Evolutionary conservation across 768 basidiomycete genomes (phyloP), one percentile per base, ranked within the genome.

Genomic region (Fomitopsis pulvina): DNA sequence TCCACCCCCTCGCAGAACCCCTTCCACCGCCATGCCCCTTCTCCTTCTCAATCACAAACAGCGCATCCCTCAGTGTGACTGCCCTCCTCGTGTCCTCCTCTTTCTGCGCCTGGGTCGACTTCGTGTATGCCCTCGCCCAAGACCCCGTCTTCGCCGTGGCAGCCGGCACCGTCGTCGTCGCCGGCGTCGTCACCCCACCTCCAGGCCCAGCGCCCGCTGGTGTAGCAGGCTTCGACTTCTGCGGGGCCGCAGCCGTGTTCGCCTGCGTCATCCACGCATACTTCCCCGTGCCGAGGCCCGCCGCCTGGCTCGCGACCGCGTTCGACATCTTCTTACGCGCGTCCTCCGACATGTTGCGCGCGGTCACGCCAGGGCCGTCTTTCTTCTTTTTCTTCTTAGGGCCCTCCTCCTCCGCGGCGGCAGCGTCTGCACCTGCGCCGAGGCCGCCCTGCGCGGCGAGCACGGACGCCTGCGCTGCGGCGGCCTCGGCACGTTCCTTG

Each of bases 271-370:
- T 90, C 92, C 92, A 94, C 14, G 87, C 75, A 59, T 92, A 94
- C 66, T 84, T 85, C 20, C 85, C 82, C 45, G 66, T 66, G 1
- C 83, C 80, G 20, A 90, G 62, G 0, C 92, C 92, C n/a, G 90
- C 88, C 4, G 89, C 89, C 62, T 90, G 89, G 56, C 83, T 85
- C 21, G 92, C 92, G 5, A 88, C 87, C 21, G 86, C 86, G 64
- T 95, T 92, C 28, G 85, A 87, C 83, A 93, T 83, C 64, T 90
- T 92, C 75, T 94, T 94, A 57, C 84, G 73, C 58, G 91, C 86
- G 58, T 93, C 92, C 66, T 92, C 92, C 4, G 83, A 85, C 87
- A 94, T 90, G 61, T 92, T 92, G 50, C 86, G 72, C 48, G 90
- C 88, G 0, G 87, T 87, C 10, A 90, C 85, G 10, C 88, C 86